phyloP scores from a whole-genome alignment of 129 eudicot genomes.

The Helichrysum umbraculigerum region DNA sequence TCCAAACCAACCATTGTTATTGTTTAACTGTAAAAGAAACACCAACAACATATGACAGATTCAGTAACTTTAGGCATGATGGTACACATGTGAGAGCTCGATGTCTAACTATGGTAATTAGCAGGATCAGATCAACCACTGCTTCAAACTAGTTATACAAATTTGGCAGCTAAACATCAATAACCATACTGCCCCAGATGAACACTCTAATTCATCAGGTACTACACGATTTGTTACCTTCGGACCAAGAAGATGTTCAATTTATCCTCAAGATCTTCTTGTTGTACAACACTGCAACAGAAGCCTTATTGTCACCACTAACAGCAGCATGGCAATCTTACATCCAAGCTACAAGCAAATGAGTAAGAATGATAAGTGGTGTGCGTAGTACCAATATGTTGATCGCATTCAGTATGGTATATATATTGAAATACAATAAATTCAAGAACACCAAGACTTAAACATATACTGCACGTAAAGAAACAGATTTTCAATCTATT shows the following conservation, averaged over 20 bases:
- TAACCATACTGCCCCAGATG: conserved; percentile 19
- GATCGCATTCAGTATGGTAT: not conserved
- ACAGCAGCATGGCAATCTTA: not conserved
- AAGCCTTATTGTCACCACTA: conserved; percentile 17
- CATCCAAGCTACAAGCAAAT: conserved; percentile 24
- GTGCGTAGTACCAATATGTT: not conserved
- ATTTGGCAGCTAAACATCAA: conserved; percentile 20
- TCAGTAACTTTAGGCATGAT: not conserved
- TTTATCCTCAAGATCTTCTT: not conserved
- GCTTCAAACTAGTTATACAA: conserved; percentile 9
- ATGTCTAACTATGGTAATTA: not conserved
- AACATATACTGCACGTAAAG: not conserved
- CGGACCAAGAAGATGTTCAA: conserved; percentile 12
- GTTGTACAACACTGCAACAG: not conserved
- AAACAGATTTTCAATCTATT: too few species aligned
- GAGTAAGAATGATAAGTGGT: not conserved
- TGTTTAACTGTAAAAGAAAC: not conserved
- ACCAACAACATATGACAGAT: not conserved
- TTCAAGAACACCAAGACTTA: not conserved
- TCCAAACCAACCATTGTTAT: not conserved
- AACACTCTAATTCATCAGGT: conserved; percentile 11
- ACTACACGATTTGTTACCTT: conserved; percentile 23
- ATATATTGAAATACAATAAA: not conserved
- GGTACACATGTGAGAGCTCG: not conserved
- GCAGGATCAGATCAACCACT: not conserved